phyloP scores from a whole-genome alignment of 2,329 filamentous ascomycete genomes.

The Xylaria hypoxylon region DNA sequence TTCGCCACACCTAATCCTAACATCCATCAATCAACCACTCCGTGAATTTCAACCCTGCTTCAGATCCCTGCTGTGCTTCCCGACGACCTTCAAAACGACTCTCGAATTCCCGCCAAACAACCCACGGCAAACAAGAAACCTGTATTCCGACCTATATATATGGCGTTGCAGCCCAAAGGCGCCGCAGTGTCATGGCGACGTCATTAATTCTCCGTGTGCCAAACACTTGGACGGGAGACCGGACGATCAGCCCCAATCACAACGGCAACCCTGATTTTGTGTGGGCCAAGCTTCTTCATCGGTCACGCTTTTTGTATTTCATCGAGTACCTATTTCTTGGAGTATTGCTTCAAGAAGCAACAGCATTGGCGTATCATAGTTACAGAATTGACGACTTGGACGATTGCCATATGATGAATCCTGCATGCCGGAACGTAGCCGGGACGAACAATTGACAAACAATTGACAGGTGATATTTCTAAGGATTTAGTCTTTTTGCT shows the following conservation, averaged over 20 bases:
- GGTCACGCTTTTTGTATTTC: not conserved
- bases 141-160: not conserved
- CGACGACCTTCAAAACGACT: slow-evolving; percentile 30
- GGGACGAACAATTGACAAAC: not conserved
- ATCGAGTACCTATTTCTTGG: too few species aligned
- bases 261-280: not conserved
- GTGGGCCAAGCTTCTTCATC: not conserved
- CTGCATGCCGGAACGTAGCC: not conserved
- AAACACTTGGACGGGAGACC: not conserved
- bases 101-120: not conserved
- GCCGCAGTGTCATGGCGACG: not conserved
- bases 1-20: too few species aligned
- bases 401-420: not conserved
- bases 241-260: not conserved
- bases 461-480: too few species aligned
- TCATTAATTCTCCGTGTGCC: not conserved
- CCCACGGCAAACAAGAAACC: not conserved
- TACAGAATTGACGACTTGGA: not conserved
- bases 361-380: not conserved
- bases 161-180: not conserved
- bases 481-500: too few species aligned
- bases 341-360: not conserved
- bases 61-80: slow-evolving; percentile 7
- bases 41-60: not conserved
- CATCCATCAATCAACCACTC: too few species aligned